Evolutionary conservation across 2,329 filamentous ascomycete genomes (phyloP), one percentile per base, ranked within the genome.

Genomic region (Lecanicillium sp.): DNA sequence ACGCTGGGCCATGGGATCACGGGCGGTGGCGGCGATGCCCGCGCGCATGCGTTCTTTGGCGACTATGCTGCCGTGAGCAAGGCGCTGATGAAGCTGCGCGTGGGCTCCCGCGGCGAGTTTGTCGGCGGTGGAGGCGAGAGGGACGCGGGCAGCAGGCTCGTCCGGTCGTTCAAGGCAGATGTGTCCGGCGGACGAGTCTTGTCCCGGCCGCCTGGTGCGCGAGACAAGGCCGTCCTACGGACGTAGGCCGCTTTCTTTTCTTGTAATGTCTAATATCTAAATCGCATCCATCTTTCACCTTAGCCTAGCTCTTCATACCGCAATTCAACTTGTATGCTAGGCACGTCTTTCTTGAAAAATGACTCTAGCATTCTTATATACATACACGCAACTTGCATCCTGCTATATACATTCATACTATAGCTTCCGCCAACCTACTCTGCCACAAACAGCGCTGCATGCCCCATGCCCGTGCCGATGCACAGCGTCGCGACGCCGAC

Each of bases 401-500:
- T 20, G n/a, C 19, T 24, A 17, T 41, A 73, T 63, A 72, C 74
- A 60, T 69, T 66, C 59, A n/a, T 64, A 68, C 51, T 71, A 71
- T 8, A 64, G 70, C 24, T 66, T 74, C 53, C 65, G 66, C 48
- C 68, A n/a, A 10, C 11, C 56, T 72, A 84, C 65, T 86, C 82
- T 56, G 78, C 69, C 43, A 84, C 79, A 66, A 85, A 83, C 65
- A 84, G 63, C 21, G 78, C 79, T 3, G 81, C 82, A 78, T 87
- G 86, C 14, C 84, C 84, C 83, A 87, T 87, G n/a, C 84, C 84
- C 0, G 86, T 89, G 14, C 86, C 86, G 51, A 90, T 80, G 65
- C 90, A 96, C 87, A 96, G 95, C 60, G 86, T 93, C 48, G 95
- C 79, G 37, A 95, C 87, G 56, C 90, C 90, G 40, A 95, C 72